These are phyloP conservation scores for Aureobasidium sp. DNA, from an alignment of 2,329 filamentous ascomycete species.

Conservation along the genomic window DNA sequence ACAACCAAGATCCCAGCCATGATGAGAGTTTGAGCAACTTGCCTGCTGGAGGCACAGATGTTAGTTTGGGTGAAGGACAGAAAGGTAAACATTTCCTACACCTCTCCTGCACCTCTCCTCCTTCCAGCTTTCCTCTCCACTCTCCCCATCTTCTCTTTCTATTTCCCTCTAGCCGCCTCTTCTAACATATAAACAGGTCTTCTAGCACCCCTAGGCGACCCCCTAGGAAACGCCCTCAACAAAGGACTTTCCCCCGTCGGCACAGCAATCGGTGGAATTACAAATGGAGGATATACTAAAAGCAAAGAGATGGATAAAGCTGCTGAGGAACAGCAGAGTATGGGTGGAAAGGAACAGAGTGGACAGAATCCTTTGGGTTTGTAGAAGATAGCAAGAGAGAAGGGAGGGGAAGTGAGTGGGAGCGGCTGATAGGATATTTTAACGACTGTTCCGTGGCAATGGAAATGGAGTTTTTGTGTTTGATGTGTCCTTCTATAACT, in stretches of 20 bases:
- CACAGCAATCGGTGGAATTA: slow-evolving; percentile 18
- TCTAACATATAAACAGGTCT: neutral
- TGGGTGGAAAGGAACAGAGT: slow-evolving; percentile 27
- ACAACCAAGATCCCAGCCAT: neutral
- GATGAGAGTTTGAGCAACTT: slow-evolving; percentile 4
- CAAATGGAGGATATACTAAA: slow-evolving; percentile 6
- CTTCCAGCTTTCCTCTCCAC: too few species aligned
- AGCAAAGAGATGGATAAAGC: slow-evolving; percentile 5
- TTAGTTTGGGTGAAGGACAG: neutral
- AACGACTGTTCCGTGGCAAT: too few species aligned
- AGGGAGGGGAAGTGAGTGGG: too few species aligned
- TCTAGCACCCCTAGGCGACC: slow-evolving; percentile 25
- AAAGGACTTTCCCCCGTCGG: slow-evolving; percentile 24
- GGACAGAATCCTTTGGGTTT: slow-evolving; percentile 28
- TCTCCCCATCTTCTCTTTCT: neutral
- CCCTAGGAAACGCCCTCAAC: slow-evolving; percentile 25
- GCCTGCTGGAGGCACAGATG: neutral
- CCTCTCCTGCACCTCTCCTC: too few species aligned
- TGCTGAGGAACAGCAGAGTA: slow-evolving; percentile 19
- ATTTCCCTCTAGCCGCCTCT: too few species aligned
- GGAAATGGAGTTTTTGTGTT: too few species aligned
- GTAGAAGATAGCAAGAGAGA: too few species aligned
- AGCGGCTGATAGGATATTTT: too few species aligned
- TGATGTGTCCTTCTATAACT: too few species aligned
- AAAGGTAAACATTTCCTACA: neutral